Evolutionary conservation across 345 rosid genomes (phyloP).

Genomic region (Rhodamnia argentea): DNA sequence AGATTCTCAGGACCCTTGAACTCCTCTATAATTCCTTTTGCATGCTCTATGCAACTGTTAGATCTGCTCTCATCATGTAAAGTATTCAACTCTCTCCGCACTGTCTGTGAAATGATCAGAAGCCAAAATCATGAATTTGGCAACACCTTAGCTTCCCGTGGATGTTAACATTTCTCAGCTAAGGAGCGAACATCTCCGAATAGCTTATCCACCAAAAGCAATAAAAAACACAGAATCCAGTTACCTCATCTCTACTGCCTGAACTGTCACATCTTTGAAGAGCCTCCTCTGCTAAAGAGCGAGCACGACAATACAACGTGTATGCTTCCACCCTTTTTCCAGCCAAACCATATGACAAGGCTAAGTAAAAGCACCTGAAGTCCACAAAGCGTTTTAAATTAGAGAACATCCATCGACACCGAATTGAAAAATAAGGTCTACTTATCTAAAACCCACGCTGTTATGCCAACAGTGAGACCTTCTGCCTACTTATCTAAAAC

Average conservation of each 20-base stretch:
- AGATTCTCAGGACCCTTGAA: conserved; percentile 76
- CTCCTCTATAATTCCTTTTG: conserved; percentile 66
- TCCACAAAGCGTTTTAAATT: not conserved
- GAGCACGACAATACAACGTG: conserved; percentile 59
- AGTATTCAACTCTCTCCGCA: conserved; percentile 49
- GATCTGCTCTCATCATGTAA: conserved; percentile 68
- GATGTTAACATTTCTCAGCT: not conserved
- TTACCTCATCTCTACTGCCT: conserved; percentile 46
- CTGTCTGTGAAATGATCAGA: conserved; percentile 19
- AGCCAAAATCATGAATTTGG: not conserved
- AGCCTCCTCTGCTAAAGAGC: conserved; percentile 72
- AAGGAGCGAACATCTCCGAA: not conserved
- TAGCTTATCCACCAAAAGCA: not conserved
- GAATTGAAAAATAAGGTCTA: not conserved
- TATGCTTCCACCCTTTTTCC: conserved; percentile 91
- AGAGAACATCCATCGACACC: not conserved
- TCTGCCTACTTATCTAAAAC: not conserved
- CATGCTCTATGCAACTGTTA: conserved; percentile 91
- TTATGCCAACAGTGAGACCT: not conserved
- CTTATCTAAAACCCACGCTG: not conserved
- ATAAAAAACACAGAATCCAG: not conserved
- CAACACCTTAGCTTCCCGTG: too few species aligned
- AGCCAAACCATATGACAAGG: conserved; percentile 82
- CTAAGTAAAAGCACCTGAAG: conserved; percentile 90
- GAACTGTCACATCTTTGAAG: conserved; percentile 32